A percentile compares a stretch with the other conserved stretches of the same genome.
Conservation (phyloP, 768 basidiomycete genomes). For the Galerina sulciceps region DNA sequence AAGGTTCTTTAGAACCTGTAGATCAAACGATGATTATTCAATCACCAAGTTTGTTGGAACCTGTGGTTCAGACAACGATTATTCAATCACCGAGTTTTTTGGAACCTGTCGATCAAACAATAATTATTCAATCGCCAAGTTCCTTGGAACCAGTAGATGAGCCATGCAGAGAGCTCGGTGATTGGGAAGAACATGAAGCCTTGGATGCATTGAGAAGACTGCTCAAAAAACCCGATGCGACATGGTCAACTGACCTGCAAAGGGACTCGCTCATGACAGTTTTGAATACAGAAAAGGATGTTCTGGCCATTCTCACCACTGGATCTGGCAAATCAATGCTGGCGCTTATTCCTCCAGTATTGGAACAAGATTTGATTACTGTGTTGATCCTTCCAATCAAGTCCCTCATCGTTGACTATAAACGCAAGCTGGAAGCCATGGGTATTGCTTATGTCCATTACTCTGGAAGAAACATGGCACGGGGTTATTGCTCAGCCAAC, state of each 20-base stretch:
- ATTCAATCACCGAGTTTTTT: too few species aligned
- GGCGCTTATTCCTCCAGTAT: constrained; percentile 23
- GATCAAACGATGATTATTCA: too few species aligned
- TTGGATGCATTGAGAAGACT: neutral
- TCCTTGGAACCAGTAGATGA: too few species aligned
- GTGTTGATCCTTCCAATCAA: constrained; percentile 22
- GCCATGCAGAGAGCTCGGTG: too few species aligned
- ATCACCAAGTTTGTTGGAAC: too few species aligned
- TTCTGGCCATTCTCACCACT: constrained; percentile 25
- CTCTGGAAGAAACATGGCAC: neutral
- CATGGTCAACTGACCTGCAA: constrained; percentile 21
- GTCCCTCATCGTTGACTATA: constrained; percentile 25
- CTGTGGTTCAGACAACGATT: too few species aligned
- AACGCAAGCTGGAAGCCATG: constrained; percentile 13
- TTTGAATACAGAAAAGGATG: constrained; percentile 11
- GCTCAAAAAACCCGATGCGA: neutral
- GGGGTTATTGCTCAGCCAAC: constrained; percentile 3
- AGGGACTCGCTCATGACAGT: constrained; percentile 10
- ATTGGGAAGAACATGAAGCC: neutral
- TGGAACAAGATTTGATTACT: constrained; percentile 1
- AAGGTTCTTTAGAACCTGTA: too few species aligned
- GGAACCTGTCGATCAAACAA: too few species aligned
- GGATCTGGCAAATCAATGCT: constrained; percentile 30
- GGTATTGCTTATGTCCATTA: constrained; percentile 12
- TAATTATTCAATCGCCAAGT: too few species aligned